Evolutionary conservation across 2,329 filamentous ascomycete species (phyloP), one percentile per base, ranked within the genome.

Genomic region (Penicillium corylophilum): DNA sequence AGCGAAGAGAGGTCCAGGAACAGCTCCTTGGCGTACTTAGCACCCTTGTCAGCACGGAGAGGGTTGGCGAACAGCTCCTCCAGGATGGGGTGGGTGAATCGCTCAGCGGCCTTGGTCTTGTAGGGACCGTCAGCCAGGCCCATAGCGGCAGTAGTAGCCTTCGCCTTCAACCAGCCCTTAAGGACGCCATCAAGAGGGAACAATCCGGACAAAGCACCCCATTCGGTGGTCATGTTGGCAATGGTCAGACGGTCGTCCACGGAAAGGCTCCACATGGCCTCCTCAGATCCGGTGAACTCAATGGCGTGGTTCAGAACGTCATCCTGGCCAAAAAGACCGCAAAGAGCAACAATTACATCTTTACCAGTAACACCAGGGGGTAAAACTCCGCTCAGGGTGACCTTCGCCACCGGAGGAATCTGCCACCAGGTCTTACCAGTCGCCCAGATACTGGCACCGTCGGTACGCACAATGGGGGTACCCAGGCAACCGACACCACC

Each of bases 291-390:
- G 0, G 84, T 85, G 64, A 96, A 96, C 66, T 97, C 93, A 54
- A 97, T 86, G 5, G 85, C 85, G 67, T 96, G 90, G 74, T 97
- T 97, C 13, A 96, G 79, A 0, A 96, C 93, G 40, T 96, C 90
- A 61, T 90, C 87, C 48, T 88, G 84, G 72, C 89, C 88, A 77
- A 97, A 95, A 0, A 96, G 74, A 1, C 88, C 89, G 61, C 90
- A 95, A 1, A 97, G 80, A 0, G 90, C 89, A 23, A 96, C 82
- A 59, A 97, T 97, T 12, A 96, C 88, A 70, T 97, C 94, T 72
- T 99, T 97, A 26, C 91, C 93, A 0, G 88, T 90, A 1, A 96
- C 91, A 10, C 92, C 92, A 1, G 77, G 75, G 0, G 90, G 92
- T 6, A 96, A 75, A 0, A 82, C 72, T 6, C 91, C 92, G 0